phyloP scores from a whole-genome alignment of 129 eudicot genomes.

The carrot (Daucus carota) region DH1_v3.0 NC_030384.2:49227001-49227500 shows the following conservation, averaged over 20 bases:
- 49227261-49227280: constrained; percentile 39
- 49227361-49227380: too few species aligned
- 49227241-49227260: constrained; percentile 24
- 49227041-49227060: constrained; percentile 22
- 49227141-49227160: constrained; percentile 36
- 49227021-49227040: constrained; percentile 15
- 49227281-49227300: constrained; percentile 34
- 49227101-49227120: background rate
- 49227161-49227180: constrained; percentile 48
- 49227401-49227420: constrained; percentile 6
- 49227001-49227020: constrained; percentile 22
- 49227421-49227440: constrained; percentile 26
- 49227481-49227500: constrained; percentile 16
- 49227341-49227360: background rate
- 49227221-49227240: constrained; percentile 37
- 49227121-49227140: too few species aligned
- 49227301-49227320: constrained; percentile 6
- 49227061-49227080: constrained; percentile 7
- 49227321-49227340: background rate
- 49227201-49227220: constrained; percentile 25
- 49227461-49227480: constrained; percentile 21
- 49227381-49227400: too few species aligned
- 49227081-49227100: background rate
- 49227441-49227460: constrained; percentile 32
- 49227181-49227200: constrained; percentile 44